Evolutionary conservation across 2,329 filamentous ascomycete genomes (phyloP).

Genomic region (Claviceps fusiformis): DNA sequence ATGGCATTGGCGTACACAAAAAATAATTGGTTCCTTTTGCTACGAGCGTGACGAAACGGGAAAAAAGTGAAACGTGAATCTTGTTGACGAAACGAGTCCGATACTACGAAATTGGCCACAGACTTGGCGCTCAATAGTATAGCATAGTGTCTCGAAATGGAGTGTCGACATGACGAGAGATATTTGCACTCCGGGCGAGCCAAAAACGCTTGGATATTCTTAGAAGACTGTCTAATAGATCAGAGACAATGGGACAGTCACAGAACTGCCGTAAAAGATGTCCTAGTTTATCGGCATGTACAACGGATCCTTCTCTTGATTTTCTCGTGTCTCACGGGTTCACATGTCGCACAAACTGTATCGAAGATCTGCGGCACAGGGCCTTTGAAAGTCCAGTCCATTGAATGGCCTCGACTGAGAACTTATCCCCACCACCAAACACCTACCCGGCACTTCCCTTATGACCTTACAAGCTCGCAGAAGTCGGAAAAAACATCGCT

Average conservation of each 20-base stretch:
- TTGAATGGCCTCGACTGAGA: no score
- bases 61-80: constrained; percentile 7
- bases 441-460: background rate
- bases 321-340: background rate
- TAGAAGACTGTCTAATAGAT: no score
- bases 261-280: background rate
- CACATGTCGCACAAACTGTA: background rate
- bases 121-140: background rate
- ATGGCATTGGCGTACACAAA: constrained; percentile 36
- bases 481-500: background rate
- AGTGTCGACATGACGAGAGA: background rate
- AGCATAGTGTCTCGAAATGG: background rate
- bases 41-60: constrained; percentile 2
- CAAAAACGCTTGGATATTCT: no score
- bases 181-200: no score
- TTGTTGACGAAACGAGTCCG: background rate
- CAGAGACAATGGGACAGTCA: background rate
- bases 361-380: background rate
- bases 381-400: no score
- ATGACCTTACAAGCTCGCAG: background rate
- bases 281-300: background rate
- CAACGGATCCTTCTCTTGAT: background rate
- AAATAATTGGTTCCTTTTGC: constrained; percentile 48
- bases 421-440: background rate
- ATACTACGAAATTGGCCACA: background rate